Evolutionary conservation across 2,329 filamentous ascomycete genomes (phyloP), one percentile per base, ranked within the genome.

Genomic region (Fusarium metavorans): DNA sequence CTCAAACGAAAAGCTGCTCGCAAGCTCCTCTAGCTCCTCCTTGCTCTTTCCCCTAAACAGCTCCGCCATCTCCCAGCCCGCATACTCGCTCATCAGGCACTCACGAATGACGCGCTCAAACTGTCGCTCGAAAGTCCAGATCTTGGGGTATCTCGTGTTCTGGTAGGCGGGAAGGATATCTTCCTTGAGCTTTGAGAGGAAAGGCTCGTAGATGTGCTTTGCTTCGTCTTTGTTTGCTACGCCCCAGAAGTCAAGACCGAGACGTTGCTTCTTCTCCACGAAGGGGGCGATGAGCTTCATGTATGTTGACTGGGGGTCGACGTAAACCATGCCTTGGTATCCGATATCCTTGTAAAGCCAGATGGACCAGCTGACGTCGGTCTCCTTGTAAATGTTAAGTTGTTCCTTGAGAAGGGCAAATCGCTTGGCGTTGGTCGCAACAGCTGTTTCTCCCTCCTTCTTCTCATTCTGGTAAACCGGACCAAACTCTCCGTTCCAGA

Each of bases 291-390:
- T 85, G 3, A 86, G 84, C 25, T 83, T 82, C 79, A 89, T 89
- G 80, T 88, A 90, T 3, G 83, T 74, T 9, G 83, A 86, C 13
- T 85, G 78, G 0, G 86, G 85, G 37, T 82, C 82, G 1, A 86
- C 82, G 69, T 88, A 86, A 0, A 88, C 82, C 88, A 90, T 89
- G 7, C 88, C 88, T 78, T 90, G 88, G 52, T 87, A 84, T 0
- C 88, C 87, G 43, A 90, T 86, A 67, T 90, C 88, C 77, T 90
- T 90, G 80, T 89, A 90, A 0, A 88, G 80, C 88, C 88, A 90
- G 76, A 92, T 92, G 16, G 83, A 87, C 90, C 90, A 92, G 54
- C 85, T 86, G 80, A 78, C 86, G 1, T 68, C 66, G 3, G 65
- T 73, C 34, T 80, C 79, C 58, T 71, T 68, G 66, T 85, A 85